Evolutionary conservation across 1,139 yeast species (phyloP), one percentile per base, ranked within the genome.

Genomic region (Taphrina populina): DNA sequence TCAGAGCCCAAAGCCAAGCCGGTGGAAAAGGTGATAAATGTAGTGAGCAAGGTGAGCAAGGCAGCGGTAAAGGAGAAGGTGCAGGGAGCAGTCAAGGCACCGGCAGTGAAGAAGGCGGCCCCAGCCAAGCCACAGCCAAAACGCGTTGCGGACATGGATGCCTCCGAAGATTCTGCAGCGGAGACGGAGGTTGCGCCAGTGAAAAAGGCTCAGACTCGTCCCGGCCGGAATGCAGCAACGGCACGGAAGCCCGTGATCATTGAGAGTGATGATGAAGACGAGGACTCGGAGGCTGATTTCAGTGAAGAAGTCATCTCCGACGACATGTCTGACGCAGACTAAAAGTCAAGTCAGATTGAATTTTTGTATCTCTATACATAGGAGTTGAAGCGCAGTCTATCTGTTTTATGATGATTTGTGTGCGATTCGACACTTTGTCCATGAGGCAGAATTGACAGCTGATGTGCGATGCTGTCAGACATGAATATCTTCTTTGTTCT

Each of bases 181-280:
- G 26, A 13, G 4, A 4, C 23, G 15, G n/a, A 13, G 10, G 21
- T 19, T 24, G 19, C 17, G 20, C 8, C 45, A 2, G 17, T n/a
- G 15, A 36, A 36, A 33, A 37, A 37, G 43, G 20, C 11, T 8
- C 8, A 8, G 10, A 7, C 37, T n/a, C 20, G 53, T 5, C 53
- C 53, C 20, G 53, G 53, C 27, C 23, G 53, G 8, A 36, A 44
- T 3, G 53, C 53, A 3, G 53, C 53, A 5, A 43, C n/a, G 8
- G 44, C 53, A n/a, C 36, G 35, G 29, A 36, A 29, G 32, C 36
- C 32, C 24, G 26, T 41, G 10, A n/a, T 34, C 36, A 27, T 40
- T 1, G 40, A 34, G n/a, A 27, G 34, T 24, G 53, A 36, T 24
- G 43, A 24, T n/a, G 54, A 30, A 4, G 46, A 30, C 34, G 27